Base-by-base conservation (phyloP, 108 stramenopile genomes). In the Cyclostephanos invisitatus region DNA sequence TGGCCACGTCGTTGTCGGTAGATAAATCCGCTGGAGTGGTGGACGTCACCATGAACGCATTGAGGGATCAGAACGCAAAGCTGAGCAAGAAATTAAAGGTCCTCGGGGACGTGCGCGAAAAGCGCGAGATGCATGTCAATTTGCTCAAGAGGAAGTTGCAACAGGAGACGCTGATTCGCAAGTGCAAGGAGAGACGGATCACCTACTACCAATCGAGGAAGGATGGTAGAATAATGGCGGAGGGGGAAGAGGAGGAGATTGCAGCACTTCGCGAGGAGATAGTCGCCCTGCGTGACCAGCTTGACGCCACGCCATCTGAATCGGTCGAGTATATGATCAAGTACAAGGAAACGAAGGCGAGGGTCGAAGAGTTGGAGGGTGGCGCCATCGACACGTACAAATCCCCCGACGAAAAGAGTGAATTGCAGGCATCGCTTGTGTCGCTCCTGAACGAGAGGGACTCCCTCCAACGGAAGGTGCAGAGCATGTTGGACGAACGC, bases 391-490 rank as follows among this genome's bases (percentile, higher is more conserved):
- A 48, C 62, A 28, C 64, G 56, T 25, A 54, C 64, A 53, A 71
- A 59, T 40, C 60, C n/a, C n/a, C n/a, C 29, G 35, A 58, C 21
- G 59, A 44, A 40, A 50, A 78, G 70, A 18, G 38, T 22, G 86
- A 87, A 57, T 40, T 76, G 32, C 36, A 63, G 24, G 80, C 75
- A 22, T 67, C 81, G 14, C 56, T 83, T 40, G 61, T 72, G 9
- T 75, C 75, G 28, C 58, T 87, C 29, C 75, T 83, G 28, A 72
- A 87, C 61, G 85, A 81, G 51, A 83, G 76, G 56, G 83, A 84
- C 50, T 58, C 84, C 35, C 76, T 87, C 0, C 28, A 72, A 12
- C 64, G 77, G 48, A 83, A 87, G 55, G 58, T 83, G 40, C 70
- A 75, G 17, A 57, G 77, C 38, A 67, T 85, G 12, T 27, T 24